These are phyloP conservation scores for Podospora bellae-mahoneyi DNA, from an alignment of 495 filamentous ascomycete species.

Conservation along the genomic window DNA sequence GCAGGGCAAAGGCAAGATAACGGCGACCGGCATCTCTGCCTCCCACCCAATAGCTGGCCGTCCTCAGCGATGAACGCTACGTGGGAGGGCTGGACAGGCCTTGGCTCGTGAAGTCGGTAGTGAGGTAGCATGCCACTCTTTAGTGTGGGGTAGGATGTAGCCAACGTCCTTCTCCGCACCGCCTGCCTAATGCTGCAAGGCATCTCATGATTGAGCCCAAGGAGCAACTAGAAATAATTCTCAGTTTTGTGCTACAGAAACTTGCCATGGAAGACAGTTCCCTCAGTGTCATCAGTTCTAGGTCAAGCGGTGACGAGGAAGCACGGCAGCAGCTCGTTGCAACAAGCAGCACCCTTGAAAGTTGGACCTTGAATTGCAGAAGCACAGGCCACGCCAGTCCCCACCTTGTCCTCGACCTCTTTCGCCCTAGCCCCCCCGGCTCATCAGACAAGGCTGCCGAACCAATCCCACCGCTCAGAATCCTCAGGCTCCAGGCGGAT, in stretches of 20 bases:
- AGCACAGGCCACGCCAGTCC: constrained; percentile 3
- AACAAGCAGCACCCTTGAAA: constrained; percentile 7
- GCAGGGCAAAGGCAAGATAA: constrained; percentile 13
- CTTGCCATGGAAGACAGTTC: background rate
- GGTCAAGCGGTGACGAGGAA: background rate
- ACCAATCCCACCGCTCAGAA: constrained; percentile 6
- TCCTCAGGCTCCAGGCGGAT: constrained; percentile 31
- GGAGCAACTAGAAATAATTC: background rate
- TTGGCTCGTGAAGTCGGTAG: constrained; percentile 14
- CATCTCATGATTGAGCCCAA: background rate
- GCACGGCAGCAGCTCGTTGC: background rate
- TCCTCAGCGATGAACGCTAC: constrained; percentile 6
- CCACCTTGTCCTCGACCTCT: background rate
- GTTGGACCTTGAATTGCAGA: constrained; percentile 1
- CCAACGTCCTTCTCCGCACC: background rate
- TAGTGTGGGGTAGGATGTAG: constrained; percentile 1
- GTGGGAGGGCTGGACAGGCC: constrained; percentile 20
- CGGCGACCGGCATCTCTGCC: background rate
- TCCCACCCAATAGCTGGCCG: too few species aligned
- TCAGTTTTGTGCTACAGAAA: background rate
- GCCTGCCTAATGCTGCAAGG: background rate
- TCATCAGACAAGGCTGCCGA: constrained; percentile 10
- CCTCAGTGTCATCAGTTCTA: background rate
- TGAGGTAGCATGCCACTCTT: constrained; percentile 5
- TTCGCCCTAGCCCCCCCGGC: background rate